A percentile compares a stretch with the other conserved stretches of the same genome.
These are phyloP conservation scores for Candida glucosophila DNA, from an alignment of 1,139 yeast genomes.

Conservation along the genomic window DNA sequence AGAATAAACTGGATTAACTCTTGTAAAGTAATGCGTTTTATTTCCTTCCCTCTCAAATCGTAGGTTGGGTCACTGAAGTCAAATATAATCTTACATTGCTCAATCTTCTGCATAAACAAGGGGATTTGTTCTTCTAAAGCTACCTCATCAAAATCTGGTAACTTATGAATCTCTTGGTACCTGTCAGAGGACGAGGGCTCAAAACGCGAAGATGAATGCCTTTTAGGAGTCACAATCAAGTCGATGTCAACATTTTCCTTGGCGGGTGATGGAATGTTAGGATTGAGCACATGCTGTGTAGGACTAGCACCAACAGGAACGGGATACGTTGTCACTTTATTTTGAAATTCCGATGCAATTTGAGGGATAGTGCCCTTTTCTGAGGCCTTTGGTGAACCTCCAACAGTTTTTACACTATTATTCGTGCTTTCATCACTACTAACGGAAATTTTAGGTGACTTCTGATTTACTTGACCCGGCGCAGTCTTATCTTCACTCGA, in stretches of 20 bases:
- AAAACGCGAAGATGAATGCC: conserved; percentile 90
- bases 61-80: conserved; percentile 91
- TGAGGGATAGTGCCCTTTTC: conserved; percentile 27
- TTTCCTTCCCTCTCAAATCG: conserved; percentile 87
- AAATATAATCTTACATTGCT: conserved; percentile 90
- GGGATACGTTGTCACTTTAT: conserved; percentile 5
- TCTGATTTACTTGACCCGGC: conserved; percentile 6
- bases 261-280: conserved; percentile 37
- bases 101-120: conserved; percentile 77
- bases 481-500: conserved; percentile 8
- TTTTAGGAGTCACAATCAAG: conserved; percentile 60
- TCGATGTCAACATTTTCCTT: conserved; percentile 38
- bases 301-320: conserved; percentile 7
- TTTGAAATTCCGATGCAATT: no score
- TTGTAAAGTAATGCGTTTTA: conserved; percentile 76
- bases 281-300: conserved; percentile 20
- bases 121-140: conserved; percentile 78
- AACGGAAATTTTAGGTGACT: conserved; percentile 23
- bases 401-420: neutral
- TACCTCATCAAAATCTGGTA: conserved; percentile 88
- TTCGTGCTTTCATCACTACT: conserved; percentile 6
- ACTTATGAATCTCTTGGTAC: conserved; percentile 57
- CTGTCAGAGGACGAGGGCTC: conserved; percentile 69
- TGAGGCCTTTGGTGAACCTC: conserved; percentile 14
- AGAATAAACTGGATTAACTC: conserved; percentile 86